Base-by-base conservation (phyloP, 371 early-diverging fungal species). In the Dentiscutata heterogama region DNA sequence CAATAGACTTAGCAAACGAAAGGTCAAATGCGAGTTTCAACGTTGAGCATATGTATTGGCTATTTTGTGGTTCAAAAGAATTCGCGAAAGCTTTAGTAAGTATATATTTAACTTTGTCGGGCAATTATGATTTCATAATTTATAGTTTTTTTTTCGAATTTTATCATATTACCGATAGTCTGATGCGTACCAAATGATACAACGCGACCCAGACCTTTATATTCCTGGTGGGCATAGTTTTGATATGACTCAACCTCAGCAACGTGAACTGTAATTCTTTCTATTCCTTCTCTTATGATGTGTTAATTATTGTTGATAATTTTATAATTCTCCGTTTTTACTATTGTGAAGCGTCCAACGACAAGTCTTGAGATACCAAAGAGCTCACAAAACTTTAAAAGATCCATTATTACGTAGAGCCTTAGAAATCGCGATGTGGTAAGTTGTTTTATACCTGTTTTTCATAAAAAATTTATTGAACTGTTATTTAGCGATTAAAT, bases 131-230 rank as follows among this genome's bases (percentile, higher is more conserved):
- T n/a, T 61, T 22, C 8, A 61, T 61, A 61, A 22, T 61, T 61
- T 10, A 61, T 61, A 60, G 7, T 56, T 56, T 7, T 56, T 20
- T 20, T 56, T 20, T 14, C n/a, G 56, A 56, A 56, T 56, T 56
- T 5, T 22, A n/a, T 20, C 22, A 11, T 3, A 61, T 22, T 61
- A 13, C 18, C 2, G 3, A 67, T 35, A 29, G n/a, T 50, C 27
- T 70, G 81, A 83, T 58, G 91, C 93, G 0, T 92, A 87, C 82
- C 85, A 86, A 18, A 82, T 88, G 29, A 90, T 93, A 42, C 88
- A 87, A 77, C 86, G 86, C 42, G 94, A 94, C 72, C 91, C 94
- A 14, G 86, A 88, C 29, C 83, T 94, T 20, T 86, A 88, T 16
- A 87, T 88, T 73, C 83, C 89, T 13, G 89, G 87, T 42, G 89